These are phyloP conservation scores for Diaporthe longicolla DNA, from an alignment of 2,329 filamentous ascomycete species.

Conservation along the genomic window DNA sequence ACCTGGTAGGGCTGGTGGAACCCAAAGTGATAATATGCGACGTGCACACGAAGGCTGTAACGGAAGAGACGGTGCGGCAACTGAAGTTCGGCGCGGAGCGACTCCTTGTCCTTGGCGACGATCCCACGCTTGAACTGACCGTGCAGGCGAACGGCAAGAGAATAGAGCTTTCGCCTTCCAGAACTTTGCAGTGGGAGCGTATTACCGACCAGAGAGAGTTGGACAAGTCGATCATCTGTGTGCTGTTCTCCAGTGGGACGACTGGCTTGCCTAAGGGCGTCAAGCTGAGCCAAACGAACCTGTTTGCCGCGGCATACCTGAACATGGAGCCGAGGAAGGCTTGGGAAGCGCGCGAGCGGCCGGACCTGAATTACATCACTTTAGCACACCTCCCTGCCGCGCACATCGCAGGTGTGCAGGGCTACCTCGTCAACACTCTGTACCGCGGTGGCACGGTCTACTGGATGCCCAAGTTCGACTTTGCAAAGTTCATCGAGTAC, in stretches of 20 bases:
- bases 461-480: slow-evolving; percentile 75
- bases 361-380: slow-evolving; percentile 51
- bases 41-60: slow-evolving; percentile 61
- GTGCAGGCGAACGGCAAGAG: slow-evolving; percentile 50
- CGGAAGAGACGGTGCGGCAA: slow-evolving; percentile 45
- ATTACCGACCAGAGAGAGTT: slow-evolving; percentile 66
- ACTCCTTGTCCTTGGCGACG: slow-evolving; percentile 45
- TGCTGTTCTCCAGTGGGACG: slow-evolving; percentile 64
- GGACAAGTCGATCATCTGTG: slow-evolving; percentile 55
- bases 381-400: slow-evolving; percentile 61
- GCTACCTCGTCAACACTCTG: slow-evolving; percentile 58
- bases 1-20: slow-evolving; percentile 58
- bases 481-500: slow-evolving; percentile 67
- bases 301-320: slow-evolving; percentile 56
- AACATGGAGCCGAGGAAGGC: slow-evolving; percentile 49
- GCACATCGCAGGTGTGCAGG: slow-evolving; percentile 62
- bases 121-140: slow-evolving; percentile 42
- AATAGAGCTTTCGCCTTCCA: slow-evolving; percentile 51
- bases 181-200: slow-evolving; percentile 64
- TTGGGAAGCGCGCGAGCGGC: slow-evolving; percentile 48
- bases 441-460: slow-evolving; percentile 65
- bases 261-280: slow-evolving; percentile 65
- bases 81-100: slow-evolving; percentile 44
- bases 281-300: slow-evolving; percentile 60
- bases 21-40: slow-evolving; percentile 61